Percentiles rank a stretch among this genome's conserved stretches.
phyloP scores from a whole-genome alignment of 2,329 filamentous ascomycete species.

The Pezicula carpinea region DNA sequence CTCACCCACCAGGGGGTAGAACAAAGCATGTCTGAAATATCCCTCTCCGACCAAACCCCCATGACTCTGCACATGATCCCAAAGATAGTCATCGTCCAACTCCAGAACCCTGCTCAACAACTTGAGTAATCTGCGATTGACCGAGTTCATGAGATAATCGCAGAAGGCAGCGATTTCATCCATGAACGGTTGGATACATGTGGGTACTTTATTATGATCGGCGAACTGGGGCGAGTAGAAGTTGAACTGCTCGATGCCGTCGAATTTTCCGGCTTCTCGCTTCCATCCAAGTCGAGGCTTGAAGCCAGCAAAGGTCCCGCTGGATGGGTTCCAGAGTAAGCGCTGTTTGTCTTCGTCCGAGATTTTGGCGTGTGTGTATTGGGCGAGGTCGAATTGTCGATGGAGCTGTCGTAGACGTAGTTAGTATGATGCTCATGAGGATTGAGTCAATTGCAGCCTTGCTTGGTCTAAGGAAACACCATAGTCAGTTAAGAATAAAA shows the following conservation, averaged over 20 bases:
- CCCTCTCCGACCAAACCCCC: constrained; percentile 37
- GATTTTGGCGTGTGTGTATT: constrained; percentile 46
- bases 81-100: constrained; percentile 39
- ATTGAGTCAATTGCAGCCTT: not conserved
- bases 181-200: constrained; percentile 44
- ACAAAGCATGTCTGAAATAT: constrained; percentile 42
- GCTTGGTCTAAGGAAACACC: constrained; percentile 44
- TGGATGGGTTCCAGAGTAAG: constrained; percentile 42
- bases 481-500: constrained; percentile 45
- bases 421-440: not conserved
- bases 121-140: constrained; percentile 37
- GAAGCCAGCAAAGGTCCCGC: constrained; percentile 45
- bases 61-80: constrained; percentile 39
- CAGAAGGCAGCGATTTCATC: constrained; percentile 43
- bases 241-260: constrained; percentile 51
- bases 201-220: constrained; percentile 26
- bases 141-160: constrained; percentile 41
- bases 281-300: constrained; percentile 39
- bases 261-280: constrained; percentile 37
- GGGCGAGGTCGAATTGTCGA: constrained; percentile 45
- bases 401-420: constrained; percentile 24
- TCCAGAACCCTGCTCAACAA: constrained; percentile 40
- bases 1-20: constrained; percentile 32
- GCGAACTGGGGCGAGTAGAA: constrained; percentile 23
- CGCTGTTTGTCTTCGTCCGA: constrained; percentile 43